Percentiles rank a stretch among this genome's conserved stretches.
These are phyloP conservation scores for Zygoascus meyerae DNA, from an alignment of 1,139 yeast species.

Conservation along the genomic window DNA sequence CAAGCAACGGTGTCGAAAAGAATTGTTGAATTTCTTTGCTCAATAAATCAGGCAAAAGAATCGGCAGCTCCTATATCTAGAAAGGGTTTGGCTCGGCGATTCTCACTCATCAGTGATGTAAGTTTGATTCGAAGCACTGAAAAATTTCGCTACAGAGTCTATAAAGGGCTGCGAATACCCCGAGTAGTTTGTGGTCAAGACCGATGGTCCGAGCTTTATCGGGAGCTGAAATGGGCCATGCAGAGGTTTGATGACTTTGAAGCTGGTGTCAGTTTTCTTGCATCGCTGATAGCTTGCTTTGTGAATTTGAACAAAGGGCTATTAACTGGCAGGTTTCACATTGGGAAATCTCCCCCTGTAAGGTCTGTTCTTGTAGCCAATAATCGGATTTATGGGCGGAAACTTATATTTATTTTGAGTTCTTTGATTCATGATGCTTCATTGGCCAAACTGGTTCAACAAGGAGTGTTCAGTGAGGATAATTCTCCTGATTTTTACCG, in stretches of 20 bases:
- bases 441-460: background rate
- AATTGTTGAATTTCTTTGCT: constrained; percentile 16
- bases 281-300: constrained; percentile 17
- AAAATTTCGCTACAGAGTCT: constrained; percentile 21
- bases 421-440: constrained; percentile 21
- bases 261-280: constrained; percentile 17
- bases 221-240: constrained; percentile 21
- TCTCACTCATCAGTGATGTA: constrained; percentile 12
- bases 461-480: too few relatives aligned
- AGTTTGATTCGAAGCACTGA: constrained; percentile 20
- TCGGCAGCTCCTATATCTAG: background rate
- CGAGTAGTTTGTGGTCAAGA: constrained; percentile 30
- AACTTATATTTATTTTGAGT: constrained; percentile 24
- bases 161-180: constrained; percentile 25
- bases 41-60: constrained; percentile 12
- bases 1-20: constrained; percentile 17
- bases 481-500: too few relatives aligned
- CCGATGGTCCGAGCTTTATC: constrained; percentile 24
- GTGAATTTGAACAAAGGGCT: constrained; percentile 16
- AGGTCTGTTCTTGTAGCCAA: constrained; percentile 25
- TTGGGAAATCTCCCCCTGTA: constrained; percentile 14
- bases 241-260: constrained; percentile 13
- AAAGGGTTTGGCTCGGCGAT: background rate
- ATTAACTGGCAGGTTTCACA: constrained; percentile 13
- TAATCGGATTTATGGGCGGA: constrained; percentile 22